Base-by-base conservation (phyloP, 1,284 basidiomycete species). In the Ceratobasidium sp. region DNA sequence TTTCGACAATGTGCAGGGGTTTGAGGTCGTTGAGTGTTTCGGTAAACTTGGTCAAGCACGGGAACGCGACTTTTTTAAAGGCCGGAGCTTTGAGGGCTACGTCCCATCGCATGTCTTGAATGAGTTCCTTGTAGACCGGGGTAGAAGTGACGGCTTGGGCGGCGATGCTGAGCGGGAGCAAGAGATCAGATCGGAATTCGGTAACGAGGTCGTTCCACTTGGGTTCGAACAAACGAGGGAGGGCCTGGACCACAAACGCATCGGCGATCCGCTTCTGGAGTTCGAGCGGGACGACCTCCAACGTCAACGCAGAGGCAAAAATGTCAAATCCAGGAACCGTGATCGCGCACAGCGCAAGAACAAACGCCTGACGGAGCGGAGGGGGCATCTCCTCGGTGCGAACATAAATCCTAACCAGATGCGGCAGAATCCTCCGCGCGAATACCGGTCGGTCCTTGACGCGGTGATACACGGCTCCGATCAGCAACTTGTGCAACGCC, bases 21-120 rank as follows among this genome's bases (percentile, higher is more conserved):
- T 35, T 34, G 3, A 67, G n/a, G 20, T 67, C 62, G 27, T 67
- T 67, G 12, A 67, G 29, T 35, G 62, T 53, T 5, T 67, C 62
- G 6, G 62, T 67, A n/a, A 67, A 67, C 45, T 42, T 20, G 15
- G 62, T 67, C 17, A 67, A 20, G 29, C 62, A 67, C 1, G 62
- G 62, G 40, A 67, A 67, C 13, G 62, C 62, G 12, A 67, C 62
- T 4, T 34, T 42, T 27, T 67, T 67, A 38, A 67, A 67, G 10
- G 49, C 38, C 2, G 62, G 62, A 1, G 62, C 62, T 32, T 67
- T 53, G 50, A 67, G 62, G 29, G 62, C 62, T 1, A 67, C 62
- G 27, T 67, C 62, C 62, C 62, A 67, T 34, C 62, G 49, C 62
- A 67, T 67, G 12, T 67, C 62, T 22, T 67, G 62, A 31, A 67